Evolutionary conservation across 1,139 yeast genomes (phyloP).

Genomic region (Nadsonia commutata): DNA sequence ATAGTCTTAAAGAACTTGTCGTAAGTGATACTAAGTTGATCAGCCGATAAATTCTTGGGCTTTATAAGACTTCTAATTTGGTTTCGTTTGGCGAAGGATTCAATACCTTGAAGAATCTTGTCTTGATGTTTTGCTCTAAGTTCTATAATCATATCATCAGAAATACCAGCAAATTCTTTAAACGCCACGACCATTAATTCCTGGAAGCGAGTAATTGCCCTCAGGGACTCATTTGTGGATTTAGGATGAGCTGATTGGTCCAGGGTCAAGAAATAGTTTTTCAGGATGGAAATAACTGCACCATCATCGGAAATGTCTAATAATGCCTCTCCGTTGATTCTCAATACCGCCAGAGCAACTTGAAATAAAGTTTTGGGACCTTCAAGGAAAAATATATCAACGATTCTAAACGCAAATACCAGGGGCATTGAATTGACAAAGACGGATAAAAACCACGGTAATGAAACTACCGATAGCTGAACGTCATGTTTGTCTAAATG

Average conservation of each 20-base stretch:
- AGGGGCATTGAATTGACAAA: conserved; percentile 90
- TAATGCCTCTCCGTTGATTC: conserved; percentile 74
- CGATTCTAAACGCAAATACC: conserved; percentile 79
- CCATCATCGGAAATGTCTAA: conserved; percentile 84
- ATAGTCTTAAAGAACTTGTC: conserved; percentile 66
- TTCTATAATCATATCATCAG: conserved; percentile 56
- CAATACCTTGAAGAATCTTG: conserved; percentile 71
- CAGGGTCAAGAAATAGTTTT: conserved; percentile 63
- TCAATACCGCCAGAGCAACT: conserved; percentile 77
- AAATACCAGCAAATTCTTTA: conserved; percentile 70
- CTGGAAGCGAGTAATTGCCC: conserved; percentile 71
- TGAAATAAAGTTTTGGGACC: conserved; percentile 87
- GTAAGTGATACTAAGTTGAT: conserved; percentile 55
- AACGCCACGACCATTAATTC: conserved; percentile 83
- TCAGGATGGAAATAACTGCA: conserved; percentile 69
- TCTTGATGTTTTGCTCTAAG: conserved; percentile 62
- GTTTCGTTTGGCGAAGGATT: conserved; percentile 80
- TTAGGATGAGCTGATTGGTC: conserved; percentile 74
- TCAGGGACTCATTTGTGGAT: conserved; percentile 47
- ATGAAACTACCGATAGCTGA: conserved; percentile 83
- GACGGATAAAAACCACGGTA: conserved; percentile 92
- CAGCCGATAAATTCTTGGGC: conserved; percentile 42
- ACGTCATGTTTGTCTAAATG: conserved; percentile 71
- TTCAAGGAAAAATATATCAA: conserved; percentile 81
- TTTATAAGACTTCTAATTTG: conserved; percentile 77